phyloP scores from a whole-genome alignment of 805 yeast genomes.

The Ogataea pini region DNA sequence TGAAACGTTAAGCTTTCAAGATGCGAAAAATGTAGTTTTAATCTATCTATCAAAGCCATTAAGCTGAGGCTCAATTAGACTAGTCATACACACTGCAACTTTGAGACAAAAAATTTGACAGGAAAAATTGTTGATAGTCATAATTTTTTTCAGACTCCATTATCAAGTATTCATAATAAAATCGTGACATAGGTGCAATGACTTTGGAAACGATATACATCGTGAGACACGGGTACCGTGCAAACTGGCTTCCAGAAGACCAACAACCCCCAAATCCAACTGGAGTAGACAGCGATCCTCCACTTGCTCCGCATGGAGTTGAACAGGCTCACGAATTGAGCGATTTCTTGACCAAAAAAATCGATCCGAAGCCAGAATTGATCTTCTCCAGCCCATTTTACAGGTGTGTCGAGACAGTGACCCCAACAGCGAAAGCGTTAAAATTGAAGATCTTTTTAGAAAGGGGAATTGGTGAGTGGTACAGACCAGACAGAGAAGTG shows the following conservation, averaged over 20 bases:
- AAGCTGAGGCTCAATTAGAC: neutral
- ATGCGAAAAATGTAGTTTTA: neutral
- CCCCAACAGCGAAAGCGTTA: conserved; percentile 63
- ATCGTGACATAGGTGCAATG: conserved; percentile 34
- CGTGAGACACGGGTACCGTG: conserved; percentile 86
- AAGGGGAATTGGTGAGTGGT: conserved; percentile 92
- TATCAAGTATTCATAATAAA: neutral
- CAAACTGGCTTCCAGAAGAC: conserved; percentile 87
- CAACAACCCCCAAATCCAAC: conserved; percentile 86
- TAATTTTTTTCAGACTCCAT: neutral
- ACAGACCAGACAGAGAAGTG: conserved; percentile 62
- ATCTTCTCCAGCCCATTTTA: conserved; percentile 84
- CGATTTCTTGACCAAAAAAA: conserved; percentile 47
- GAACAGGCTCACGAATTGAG: conserved; percentile 85
- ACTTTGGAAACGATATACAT: conserved; percentile 60
- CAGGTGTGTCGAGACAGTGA: conserved; percentile 81
- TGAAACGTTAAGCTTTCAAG: neutral
- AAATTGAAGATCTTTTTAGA: conserved; percentile 67
- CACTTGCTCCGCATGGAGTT: conserved; percentile 83
- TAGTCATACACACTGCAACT: neutral
- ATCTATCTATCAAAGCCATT: neutral
- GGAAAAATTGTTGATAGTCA: neutral
- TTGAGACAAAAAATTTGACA: neutral
- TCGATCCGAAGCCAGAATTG: conserved; percentile 61
- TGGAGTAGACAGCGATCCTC: conserved; percentile 87